phyloP scores from a whole-genome alignment of 495 filamentous ascomycete genomes.

The Lepidopterella palustris region DNA sequence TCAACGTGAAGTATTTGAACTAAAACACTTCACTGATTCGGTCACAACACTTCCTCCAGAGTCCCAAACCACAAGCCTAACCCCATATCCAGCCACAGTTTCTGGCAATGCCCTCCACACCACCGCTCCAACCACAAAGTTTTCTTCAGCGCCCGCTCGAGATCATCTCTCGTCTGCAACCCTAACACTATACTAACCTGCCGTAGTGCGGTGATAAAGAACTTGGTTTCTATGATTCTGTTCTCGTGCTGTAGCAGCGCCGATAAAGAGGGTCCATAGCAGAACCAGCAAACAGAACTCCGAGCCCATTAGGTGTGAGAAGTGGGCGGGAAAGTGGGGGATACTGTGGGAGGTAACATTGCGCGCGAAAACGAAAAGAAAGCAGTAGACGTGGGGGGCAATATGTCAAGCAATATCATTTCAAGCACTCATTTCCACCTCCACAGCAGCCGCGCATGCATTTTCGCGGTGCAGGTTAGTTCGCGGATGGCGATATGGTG shows the following conservation, averaged over 20 bases:
- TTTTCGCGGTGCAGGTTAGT: not conserved
- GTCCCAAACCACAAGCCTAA: too few relatives aligned
- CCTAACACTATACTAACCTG: not conserved
- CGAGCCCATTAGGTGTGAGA: not conserved
- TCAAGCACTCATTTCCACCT: not conserved
- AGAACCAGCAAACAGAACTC: not conserved
- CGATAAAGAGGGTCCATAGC: not conserved
- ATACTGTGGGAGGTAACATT: too few relatives aligned
- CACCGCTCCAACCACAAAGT: not conserved
- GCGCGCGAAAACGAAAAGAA: too few relatives aligned
- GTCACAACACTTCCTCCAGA: too few relatives aligned
- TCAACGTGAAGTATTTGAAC: too few relatives aligned
- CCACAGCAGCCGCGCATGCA: not conserved
- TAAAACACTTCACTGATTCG: too few relatives aligned
- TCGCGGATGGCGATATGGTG: not conserved
- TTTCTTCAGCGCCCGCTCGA: not conserved
- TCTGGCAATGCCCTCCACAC: not conserved
- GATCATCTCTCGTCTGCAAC: not conserved
- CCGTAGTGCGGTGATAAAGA: not conserved
- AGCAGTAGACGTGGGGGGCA: too few relatives aligned
- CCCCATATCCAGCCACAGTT: too few relatives aligned
- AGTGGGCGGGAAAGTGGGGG: too few relatives aligned
- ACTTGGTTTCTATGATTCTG: not conserved
- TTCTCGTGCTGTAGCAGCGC: not conserved
- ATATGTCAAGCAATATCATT: not conserved